Conservation (phyloP, 2,329 filamentous ascomycete species). For the Botrytis medusae region DNA sequence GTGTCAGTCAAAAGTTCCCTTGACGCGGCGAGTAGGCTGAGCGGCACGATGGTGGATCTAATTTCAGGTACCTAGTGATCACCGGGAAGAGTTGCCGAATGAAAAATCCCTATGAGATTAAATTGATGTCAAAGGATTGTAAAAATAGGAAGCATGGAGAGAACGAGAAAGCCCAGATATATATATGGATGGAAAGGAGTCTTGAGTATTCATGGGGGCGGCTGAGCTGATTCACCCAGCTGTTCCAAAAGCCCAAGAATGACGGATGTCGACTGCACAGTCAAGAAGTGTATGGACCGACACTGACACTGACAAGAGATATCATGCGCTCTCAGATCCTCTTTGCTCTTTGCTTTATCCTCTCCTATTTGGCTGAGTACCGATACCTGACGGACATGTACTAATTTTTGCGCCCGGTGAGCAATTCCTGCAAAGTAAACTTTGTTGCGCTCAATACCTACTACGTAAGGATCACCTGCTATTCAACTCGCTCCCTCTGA, state of each 20-base stretch:
- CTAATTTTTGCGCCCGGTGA: neutral
- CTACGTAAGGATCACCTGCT: neutral
- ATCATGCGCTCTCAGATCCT: neutral
- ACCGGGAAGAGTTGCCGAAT: neutral
- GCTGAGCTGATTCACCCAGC: conserved; percentile 12
- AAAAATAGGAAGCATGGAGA: neutral
- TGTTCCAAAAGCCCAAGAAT: neutral
- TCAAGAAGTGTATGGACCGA: neutral
- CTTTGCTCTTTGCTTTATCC: neutral
- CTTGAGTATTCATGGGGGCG: neutral
- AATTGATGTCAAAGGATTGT: neutral
- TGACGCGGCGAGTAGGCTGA: neutral
- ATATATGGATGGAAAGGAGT: neutral
- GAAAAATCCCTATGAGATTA: neutral
- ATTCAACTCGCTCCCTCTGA: neutral
- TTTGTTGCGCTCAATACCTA: neutral
- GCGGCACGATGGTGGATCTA: conserved; percentile 4
- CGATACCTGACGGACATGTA: neutral
- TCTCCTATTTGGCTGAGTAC: neutral
- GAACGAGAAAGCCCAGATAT: neutral
- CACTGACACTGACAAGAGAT: neutral
- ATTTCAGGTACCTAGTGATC: neutral
- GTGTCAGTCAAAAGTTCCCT: neutral
- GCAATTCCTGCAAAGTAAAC: neutral
- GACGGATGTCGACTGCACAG: neutral